phyloP scores from a whole-genome alignment of 208 protist genomes.

The Vickermania ingenoplastis region DNA sequence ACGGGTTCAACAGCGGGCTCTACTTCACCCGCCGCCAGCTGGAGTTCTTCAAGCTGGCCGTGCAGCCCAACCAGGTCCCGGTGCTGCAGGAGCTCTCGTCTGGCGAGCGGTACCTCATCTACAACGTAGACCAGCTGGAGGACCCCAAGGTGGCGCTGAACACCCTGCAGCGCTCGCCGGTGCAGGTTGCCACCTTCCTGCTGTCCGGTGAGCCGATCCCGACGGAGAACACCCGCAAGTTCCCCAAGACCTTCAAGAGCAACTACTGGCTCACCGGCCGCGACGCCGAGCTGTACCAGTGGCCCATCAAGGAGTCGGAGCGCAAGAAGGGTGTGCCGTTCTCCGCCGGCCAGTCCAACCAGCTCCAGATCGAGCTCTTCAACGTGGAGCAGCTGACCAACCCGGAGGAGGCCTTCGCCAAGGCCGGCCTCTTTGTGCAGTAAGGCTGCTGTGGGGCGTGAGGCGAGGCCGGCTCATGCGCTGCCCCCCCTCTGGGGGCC shows the following conservation, averaged over 20 bases:
- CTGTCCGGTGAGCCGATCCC: constrained; percentile 75
- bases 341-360: constrained; percentile 26
- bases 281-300: constrained; percentile 83
- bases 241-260: constrained; percentile 61
- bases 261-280: constrained; percentile 85
- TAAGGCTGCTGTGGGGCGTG: constrained; percentile 26
- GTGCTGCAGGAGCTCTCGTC: constrained; percentile 54
- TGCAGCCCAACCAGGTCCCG: constrained; percentile 49
- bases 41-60: constrained; percentile 73
- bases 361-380: constrained; percentile 71
- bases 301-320: constrained; percentile 73
- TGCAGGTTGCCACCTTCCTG: constrained; percentile 74
- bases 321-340: constrained; percentile 67
- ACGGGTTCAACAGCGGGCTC: constrained; percentile 82
- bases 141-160: constrained; percentile 74
- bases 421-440: constrained; percentile 70
- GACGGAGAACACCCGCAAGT: constrained; percentile 58
- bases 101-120: constrained; percentile 72
- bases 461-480: not conserved
- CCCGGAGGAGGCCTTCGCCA: constrained; percentile 79
- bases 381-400: constrained; percentile 86
- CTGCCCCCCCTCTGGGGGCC: not conserved
- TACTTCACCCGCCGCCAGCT: constrained; percentile 82
- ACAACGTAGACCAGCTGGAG: constrained; percentile 84
- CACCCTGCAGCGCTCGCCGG: constrained; percentile 66